Evolutionary conservation across 129 eudicot species (phyloP).

Genomic region (Silybum marianum): DNA sequence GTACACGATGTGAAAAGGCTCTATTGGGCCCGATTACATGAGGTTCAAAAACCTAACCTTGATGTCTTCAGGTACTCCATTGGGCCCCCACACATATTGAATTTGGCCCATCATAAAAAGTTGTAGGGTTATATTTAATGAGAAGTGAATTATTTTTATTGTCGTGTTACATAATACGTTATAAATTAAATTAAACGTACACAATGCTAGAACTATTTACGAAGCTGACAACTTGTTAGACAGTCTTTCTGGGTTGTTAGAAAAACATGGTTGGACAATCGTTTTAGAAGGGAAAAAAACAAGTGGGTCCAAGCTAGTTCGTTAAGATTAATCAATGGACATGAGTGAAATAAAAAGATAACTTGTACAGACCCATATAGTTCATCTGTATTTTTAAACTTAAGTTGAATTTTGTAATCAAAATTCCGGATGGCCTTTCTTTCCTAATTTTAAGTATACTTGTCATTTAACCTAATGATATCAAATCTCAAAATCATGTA

Average conservation of each 20-base stretch:
- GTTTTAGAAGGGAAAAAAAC: too few species aligned
- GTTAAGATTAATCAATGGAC: background rate
- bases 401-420: too few species aligned
- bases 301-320: background rate
- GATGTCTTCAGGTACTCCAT: background rate
- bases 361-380: too few species aligned
- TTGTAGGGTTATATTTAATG: background rate
- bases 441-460: too few species aligned
- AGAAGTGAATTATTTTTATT: background rate
- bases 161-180: background rate
- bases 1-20: too few species aligned
- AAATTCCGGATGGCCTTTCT: too few species aligned
- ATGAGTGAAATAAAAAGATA: background rate
- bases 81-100: background rate
- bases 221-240: background rate
- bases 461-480: too few species aligned
- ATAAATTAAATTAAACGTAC: background rate
- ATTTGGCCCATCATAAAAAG: background rate
- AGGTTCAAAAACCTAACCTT: background rate
- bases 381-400: too few species aligned
- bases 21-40: too few species aligned
- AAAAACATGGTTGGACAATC: background rate
- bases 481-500: too few species aligned
- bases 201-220: too few species aligned
- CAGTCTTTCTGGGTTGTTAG: background rate